These are phyloP conservation scores for Colletotrichum sidae DNA, from an alignment of 2,329 filamentous ascomycete genomes.

Conservation along the genomic window DNA sequence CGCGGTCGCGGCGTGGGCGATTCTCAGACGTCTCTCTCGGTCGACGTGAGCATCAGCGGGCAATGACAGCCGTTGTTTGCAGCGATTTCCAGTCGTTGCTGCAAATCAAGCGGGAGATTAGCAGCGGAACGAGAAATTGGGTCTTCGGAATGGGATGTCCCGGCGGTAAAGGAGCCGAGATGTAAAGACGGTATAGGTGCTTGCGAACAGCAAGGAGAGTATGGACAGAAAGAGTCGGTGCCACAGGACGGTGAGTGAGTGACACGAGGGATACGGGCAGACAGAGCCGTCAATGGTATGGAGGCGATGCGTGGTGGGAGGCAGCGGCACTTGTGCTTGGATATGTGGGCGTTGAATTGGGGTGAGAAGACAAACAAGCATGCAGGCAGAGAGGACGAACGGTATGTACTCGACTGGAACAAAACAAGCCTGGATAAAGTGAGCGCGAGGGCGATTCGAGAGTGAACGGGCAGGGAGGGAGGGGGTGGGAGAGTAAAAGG, in stretches of 20 bases:
- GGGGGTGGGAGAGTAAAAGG: constrained; percentile 41
- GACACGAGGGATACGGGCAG: constrained; percentile 29
- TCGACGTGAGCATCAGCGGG: constrained; percentile 8
- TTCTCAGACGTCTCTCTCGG: constrained; percentile 16
- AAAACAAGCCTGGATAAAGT: constrained; percentile 36
- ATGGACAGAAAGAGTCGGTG: constrained; percentile 19
- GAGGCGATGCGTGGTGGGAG: constrained; percentile 23
- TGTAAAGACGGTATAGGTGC: constrained; percentile 1
- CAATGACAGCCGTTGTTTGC: constrained; percentile 18
- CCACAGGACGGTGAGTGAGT: constrained; percentile 25
- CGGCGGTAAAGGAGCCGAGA: constrained; percentile 21
- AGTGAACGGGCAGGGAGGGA: constrained; percentile 37
- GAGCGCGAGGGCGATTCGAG: constrained; percentile 38
- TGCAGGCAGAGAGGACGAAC: constrained; percentile 27
- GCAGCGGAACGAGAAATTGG: constrained; percentile 24
- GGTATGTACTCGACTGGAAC: constrained; percentile 32
- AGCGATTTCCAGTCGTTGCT: constrained; percentile 11
- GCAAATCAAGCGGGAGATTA: constrained; percentile 24
- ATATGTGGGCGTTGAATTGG: constrained; percentile 27
- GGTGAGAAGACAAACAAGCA: constrained; percentile 33
- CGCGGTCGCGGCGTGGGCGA: constrained; percentile 1
- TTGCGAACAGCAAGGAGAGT: constrained; percentile 16
- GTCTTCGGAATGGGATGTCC: constrained; percentile 29
- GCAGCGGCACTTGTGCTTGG: constrained; percentile 28
- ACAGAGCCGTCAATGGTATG: constrained; percentile 22